Percentiles rank a stretch among this genome's conserved stretches.
These are phyloP conservation scores for Stephanodiscus minutulus DNA, from an alignment of 108 stramenopile species.

Conservation along the genomic window DNA sequence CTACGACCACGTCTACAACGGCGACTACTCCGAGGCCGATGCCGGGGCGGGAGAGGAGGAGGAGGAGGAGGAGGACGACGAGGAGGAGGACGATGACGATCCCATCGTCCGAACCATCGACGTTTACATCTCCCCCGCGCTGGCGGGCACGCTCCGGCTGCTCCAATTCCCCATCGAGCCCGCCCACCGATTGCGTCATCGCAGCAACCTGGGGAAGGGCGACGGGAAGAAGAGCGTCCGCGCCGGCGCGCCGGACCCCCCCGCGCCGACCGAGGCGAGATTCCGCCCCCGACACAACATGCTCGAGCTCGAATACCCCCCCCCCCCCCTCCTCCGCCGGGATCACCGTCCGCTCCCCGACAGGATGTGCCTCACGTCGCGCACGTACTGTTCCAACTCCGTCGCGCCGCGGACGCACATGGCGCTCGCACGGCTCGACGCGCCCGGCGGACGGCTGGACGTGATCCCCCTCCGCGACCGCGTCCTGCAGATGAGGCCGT, in stretches of 20 bases:
- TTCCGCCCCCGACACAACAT: constrained; percentile 70
- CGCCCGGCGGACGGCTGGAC: constrained; percentile 25
- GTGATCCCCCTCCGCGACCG: constrained; percentile 22
- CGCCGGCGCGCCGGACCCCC: too few relatives aligned
- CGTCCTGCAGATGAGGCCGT: constrained; percentile 52
- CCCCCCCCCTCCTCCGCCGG: constrained; percentile 51
- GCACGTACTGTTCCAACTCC: constrained; percentile 70
- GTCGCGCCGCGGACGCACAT: constrained; percentile 79
- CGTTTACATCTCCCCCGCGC: constrained; percentile 78
- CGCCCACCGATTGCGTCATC: constrained; percentile 4
- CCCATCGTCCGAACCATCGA: constrained; percentile 82
- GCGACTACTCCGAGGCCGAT: too few relatives aligned
- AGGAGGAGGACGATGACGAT: constrained; percentile 57
- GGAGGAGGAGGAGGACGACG: neutral
- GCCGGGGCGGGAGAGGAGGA: too few relatives aligned
- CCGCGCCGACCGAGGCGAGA: constrained; percentile 59
- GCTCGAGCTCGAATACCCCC: constrained; percentile 67
- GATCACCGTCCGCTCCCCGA: constrained; percentile 41
- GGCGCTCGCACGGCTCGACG: constrained; percentile 74
- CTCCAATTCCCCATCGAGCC: constrained; percentile 83
- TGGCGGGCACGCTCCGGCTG: constrained; percentile 59
- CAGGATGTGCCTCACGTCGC: constrained; percentile 40
- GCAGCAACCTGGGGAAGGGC: too few relatives aligned
- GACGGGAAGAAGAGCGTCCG: too few relatives aligned
- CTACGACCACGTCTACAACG: neutral